Evolutionary conservation across 441 rosid species (phyloP).

Genomic region (Arabidopsis hybrid): DNA sequence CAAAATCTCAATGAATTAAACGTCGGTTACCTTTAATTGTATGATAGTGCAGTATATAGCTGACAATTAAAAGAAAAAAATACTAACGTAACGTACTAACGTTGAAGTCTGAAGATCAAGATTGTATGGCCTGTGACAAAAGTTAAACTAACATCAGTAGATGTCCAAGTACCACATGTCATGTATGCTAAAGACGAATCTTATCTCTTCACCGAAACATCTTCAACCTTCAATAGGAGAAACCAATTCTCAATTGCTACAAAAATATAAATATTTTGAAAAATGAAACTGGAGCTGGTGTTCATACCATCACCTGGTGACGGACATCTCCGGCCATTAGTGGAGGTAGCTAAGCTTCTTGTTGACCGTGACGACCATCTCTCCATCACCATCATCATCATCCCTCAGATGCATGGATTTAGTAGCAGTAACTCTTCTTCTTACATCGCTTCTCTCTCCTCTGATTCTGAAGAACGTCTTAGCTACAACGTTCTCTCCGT

Average conservation of each 20-base stretch:
- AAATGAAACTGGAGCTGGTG: slow-evolving; percentile 53
- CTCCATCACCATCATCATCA: slow-evolving; percentile 54
- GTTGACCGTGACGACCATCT: slow-evolving; percentile 50
- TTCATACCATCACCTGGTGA: slow-evolving; percentile 58
- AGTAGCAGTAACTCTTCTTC: slow-evolving; percentile 17
- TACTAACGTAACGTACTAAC: too few relatives aligned
- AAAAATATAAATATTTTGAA: neutral
- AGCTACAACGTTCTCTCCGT: slow-evolving; percentile 33
- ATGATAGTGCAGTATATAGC: too few relatives aligned
- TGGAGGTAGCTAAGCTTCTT: slow-evolving; percentile 59
- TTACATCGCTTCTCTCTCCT: slow-evolving; percentile 42
- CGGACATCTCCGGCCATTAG: slow-evolving; percentile 59
- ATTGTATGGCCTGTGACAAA: neutral
- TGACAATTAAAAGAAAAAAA: too few relatives aligned
- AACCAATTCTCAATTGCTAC: neutral
- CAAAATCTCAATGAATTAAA: neutral
- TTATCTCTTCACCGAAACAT: slow-evolving; percentile 18
- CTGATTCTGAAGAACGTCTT: slow-evolving; percentile 37
- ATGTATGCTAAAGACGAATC: slow-evolving; percentile 8
- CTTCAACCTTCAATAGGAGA: neutral
- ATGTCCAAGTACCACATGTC: slow-evolving; percentile 28
- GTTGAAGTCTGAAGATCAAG: too few relatives aligned
- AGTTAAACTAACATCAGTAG: neutral
- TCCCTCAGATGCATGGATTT: slow-evolving; percentile 37
- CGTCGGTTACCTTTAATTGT: too few relatives aligned